A percentile compares a stretch with the other conserved stretches of the same genome.
These are phyloP conservation scores for Trichosporon faecale DNA, from an alignment of 1,284 basidiomycete genomes.

Conservation along the genomic window DNA sequence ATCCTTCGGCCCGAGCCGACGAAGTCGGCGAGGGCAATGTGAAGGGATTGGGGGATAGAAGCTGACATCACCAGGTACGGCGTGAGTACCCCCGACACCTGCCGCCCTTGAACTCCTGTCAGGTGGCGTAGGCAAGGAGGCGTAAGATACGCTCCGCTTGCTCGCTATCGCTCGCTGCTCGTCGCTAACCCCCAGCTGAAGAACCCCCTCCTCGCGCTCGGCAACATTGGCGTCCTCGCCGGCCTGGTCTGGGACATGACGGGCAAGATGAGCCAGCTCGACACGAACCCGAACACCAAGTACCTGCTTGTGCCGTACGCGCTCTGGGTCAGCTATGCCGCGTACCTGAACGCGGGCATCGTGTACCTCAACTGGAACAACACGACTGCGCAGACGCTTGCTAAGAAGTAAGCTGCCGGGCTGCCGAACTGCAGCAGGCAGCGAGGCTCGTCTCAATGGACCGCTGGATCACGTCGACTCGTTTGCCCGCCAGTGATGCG, in stretches of 20 bases:
- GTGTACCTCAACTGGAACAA: constrained; percentile 28
- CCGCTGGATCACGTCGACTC: no score
- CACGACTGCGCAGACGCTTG: neutral
- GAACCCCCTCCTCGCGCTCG: constrained; percentile 14
- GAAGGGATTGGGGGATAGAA: neutral
- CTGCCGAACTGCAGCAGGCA: neutral
- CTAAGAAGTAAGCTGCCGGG: neutral
- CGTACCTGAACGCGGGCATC: constrained; percentile 66
- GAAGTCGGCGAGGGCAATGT: neutral
- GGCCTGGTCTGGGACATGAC: constrained; percentile 65
- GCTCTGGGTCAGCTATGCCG: constrained; percentile 52
- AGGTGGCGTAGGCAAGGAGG: no score
- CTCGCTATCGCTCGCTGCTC: no score
- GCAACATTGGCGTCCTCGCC: constrained; percentile 39
- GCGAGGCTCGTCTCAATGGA: neutral
- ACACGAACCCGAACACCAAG: constrained; percentile 58
- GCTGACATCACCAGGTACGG: neutral
- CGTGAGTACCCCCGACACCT: no score
- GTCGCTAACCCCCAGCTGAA: constrained; percentile 9
- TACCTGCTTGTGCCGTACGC: constrained; percentile 64
- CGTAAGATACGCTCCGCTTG: no score
- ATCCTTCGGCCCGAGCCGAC: constrained; percentile 52
- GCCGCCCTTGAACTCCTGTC: neutral
- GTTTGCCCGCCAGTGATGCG: no score
- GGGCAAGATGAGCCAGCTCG: constrained; percentile 55